A percentile compares a stretch with the other conserved stretches of the same genome.
Evolutionary conservation across 2,329 filamentous ascomycete species (phyloP).

Genomic region (Akanthomyces dipterigenus): DNA sequence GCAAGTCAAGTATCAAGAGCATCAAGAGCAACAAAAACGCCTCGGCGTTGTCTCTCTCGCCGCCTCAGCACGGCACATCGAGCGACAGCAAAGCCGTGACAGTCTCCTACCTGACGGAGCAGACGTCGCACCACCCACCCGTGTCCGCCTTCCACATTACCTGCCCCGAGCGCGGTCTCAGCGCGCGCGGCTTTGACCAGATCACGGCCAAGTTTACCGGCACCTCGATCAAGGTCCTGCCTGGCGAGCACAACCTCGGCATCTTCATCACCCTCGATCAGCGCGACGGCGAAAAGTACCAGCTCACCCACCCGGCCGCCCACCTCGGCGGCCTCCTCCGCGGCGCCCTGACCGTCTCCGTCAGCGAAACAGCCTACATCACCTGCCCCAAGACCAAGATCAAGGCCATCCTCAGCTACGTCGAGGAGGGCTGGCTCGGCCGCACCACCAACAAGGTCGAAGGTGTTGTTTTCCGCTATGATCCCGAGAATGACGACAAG

Average conservation of each 20-base stretch:
- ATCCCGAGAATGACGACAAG: slow-evolving; percentile 77
- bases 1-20: slow-evolving; percentile 36
- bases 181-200: slow-evolving; percentile 88
- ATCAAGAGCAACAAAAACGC: slow-evolving; percentile 33
- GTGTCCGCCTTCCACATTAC: slow-evolving; percentile 94
- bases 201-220: slow-evolving; percentile 97
- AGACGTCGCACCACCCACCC: slow-evolving; percentile 95
- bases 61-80: slow-evolving; percentile 40
- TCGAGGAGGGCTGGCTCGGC: slow-evolving; percentile 92
- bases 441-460: slow-evolving; percentile 87
- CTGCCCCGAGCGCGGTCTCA: slow-evolving; percentile 84
- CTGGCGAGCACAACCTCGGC: slow-evolving; percentile 88
- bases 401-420: slow-evolving; percentile 87
- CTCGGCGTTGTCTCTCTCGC: slow-evolving; percentile 44
- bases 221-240: slow-evolving; percentile 83
- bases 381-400: slow-evolving; percentile 85
- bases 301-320: slow-evolving; percentile 89
- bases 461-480: slow-evolving; percentile 84
- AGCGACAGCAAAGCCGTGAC: slow-evolving; percentile 53
- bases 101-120: slow-evolving; percentile 92
- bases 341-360: slow-evolving; percentile 81
- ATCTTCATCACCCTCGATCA: slow-evolving; percentile 87
- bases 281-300: slow-evolving; percentile 82
- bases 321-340: slow-evolving; percentile 82
- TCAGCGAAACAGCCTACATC: slow-evolving; percentile 82